Evolutionary conservation across 306 rosid species (phyloP).

Genomic region (Rosa lucieae): DNA sequence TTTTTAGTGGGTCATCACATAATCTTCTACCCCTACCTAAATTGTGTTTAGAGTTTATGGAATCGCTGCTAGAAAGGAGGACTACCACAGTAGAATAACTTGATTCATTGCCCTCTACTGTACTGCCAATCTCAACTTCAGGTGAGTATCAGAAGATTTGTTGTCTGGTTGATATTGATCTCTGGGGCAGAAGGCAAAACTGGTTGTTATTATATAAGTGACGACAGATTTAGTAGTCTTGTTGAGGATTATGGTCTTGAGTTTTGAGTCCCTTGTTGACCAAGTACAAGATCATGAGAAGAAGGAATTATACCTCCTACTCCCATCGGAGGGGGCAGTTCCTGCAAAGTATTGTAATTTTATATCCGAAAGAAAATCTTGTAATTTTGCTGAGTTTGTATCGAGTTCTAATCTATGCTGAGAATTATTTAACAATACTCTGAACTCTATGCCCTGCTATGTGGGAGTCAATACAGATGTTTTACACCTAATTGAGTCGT

Average conservation of each 20-base stretch:
- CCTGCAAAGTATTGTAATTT: constrained; percentile 4
- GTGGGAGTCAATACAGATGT: background rate
- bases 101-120: background rate
- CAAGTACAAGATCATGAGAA: background rate
- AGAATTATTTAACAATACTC: background rate
- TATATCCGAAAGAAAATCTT: background rate
- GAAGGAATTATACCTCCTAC: background rate
- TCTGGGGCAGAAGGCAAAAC: background rate
- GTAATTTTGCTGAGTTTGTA: background rate
- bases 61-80: constrained; percentile 72
- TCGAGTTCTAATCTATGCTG: background rate
- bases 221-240: background rate
- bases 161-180: background rate
- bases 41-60: constrained; percentile 72
- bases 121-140: background rate
- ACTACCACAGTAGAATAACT: constrained; percentile 45
- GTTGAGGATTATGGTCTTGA: background rate
- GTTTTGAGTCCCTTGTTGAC: background rate
- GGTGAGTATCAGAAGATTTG: background rate
- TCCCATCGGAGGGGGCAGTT: background rate
- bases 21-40: constrained; percentile 80
- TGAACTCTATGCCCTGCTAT: background rate
- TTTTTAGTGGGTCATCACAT: constrained; percentile 75
- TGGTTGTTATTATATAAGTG: background rate
- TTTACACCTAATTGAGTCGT: background rate